phyloP scores from a whole-genome alignment of 2,329 filamentous ascomycete genomes.

The Alternaria atra region DNA sequence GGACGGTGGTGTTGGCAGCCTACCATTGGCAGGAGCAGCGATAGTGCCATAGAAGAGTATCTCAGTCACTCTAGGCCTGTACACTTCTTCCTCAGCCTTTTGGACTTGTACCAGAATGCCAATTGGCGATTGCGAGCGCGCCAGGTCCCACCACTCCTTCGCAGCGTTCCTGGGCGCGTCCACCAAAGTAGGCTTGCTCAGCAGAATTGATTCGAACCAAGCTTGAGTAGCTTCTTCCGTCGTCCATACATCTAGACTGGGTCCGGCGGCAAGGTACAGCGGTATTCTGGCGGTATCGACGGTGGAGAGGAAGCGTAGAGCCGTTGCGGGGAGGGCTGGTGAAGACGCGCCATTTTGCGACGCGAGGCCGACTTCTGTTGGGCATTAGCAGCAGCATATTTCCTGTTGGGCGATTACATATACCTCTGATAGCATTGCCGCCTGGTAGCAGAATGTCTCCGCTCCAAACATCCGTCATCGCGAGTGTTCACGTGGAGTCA shows the following conservation, averaged over 20 bases:
- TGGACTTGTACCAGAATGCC: slow-evolving; percentile 51
- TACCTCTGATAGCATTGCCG: slow-evolving; percentile 37
- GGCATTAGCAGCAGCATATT: not conserved
- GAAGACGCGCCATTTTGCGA: slow-evolving; percentile 30
- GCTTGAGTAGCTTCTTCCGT: slow-evolving; percentile 41
- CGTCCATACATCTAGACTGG: slow-evolving; percentile 52
- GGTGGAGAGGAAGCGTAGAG: slow-evolving; percentile 49
- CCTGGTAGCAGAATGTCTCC: slow-evolving; percentile 46
- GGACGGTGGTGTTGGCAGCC: slow-evolving; percentile 46
- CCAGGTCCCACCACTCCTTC: slow-evolving; percentile 50
- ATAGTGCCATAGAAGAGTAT: slow-evolving; percentile 57
- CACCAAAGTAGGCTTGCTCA: slow-evolving; percentile 26
- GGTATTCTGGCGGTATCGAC: slow-evolving; percentile 54
- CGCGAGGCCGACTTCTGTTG: slow-evolving; percentile 41
- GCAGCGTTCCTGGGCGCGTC: slow-evolving; percentile 10
- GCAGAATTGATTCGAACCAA: slow-evolving; percentile 53
- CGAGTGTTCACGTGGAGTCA: slow-evolving; percentile 3
- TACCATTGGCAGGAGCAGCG: slow-evolving; percentile 21
- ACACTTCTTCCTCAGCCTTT: not conserved
- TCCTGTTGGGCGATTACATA: no score
- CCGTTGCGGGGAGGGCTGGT: slow-evolving; percentile 21
- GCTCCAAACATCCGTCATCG: slow-evolving; percentile 47
- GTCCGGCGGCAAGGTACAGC: slow-evolving; percentile 51
- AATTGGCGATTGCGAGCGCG: slow-evolving; percentile 50
- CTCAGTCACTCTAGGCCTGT: slow-evolving; percentile 50